Evolutionary conservation across 169 alveolate species (phyloP).

Genomic region (Plasmodium cynomolgi): DNA sequence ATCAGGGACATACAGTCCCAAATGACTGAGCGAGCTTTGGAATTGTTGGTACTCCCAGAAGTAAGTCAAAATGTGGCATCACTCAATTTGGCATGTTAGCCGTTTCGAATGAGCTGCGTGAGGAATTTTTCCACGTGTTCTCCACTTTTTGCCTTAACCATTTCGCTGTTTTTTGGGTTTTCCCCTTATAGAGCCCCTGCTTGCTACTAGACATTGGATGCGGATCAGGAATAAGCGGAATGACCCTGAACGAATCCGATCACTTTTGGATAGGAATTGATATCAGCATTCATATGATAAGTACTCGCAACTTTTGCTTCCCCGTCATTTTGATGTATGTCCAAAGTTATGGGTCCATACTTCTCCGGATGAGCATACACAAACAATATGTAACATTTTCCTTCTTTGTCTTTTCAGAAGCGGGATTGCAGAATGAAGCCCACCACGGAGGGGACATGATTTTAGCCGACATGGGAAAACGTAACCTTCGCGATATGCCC

Average conservation of each 20-base stretch:
- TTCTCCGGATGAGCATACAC: not conserved
- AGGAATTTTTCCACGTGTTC: not conserved
- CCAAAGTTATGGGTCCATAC: not conserved
- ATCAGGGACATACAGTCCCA: slow-evolving; percentile 94
- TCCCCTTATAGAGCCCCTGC: slow-evolving; percentile 86
- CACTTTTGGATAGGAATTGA: slow-evolving; percentile 97
- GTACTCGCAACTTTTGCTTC: slow-evolving; percentile 80
- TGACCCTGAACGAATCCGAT: slow-evolving; percentile 90
- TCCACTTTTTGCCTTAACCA: not conserved
- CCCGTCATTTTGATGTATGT: not conserved
- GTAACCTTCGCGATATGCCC: not conserved
- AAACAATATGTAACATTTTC: not conserved
- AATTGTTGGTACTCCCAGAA: slow-evolving; percentile 89
- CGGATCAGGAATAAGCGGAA: slow-evolving; percentile 97
- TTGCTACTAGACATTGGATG: slow-evolving; percentile 97
- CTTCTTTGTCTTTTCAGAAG: slow-evolving; percentile 31
- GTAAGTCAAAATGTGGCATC: slow-evolving; percentile 37
- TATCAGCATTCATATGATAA: slow-evolving; percentile 94
- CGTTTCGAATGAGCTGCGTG: not conserved
- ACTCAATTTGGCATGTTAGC: not conserved
- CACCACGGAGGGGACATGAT: slow-evolving; percentile 92
- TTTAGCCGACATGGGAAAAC: slow-evolving; percentile 94
- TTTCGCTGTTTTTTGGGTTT: slow-evolving; percentile 49
- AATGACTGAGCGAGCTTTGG: slow-evolving; percentile 94
- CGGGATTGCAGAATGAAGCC: slow-evolving; percentile 77